These are phyloP conservation scores for Chlorella sp. DNA, from an alignment of 139 green algal species.

Conservation along the genomic window DNA sequence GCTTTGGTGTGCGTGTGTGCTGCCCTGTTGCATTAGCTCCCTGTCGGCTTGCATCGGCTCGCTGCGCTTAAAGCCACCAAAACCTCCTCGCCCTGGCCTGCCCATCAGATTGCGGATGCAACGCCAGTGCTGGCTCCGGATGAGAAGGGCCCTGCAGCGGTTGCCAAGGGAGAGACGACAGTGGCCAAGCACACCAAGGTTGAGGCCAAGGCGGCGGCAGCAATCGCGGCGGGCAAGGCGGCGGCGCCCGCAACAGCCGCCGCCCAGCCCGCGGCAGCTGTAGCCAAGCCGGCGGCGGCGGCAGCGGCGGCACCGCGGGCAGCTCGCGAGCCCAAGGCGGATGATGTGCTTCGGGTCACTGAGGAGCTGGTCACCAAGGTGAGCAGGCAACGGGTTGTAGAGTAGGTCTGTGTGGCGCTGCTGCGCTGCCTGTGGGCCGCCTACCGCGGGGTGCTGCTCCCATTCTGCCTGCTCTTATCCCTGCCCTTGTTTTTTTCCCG, in stretches of 20 bases:
- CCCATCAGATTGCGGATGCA: slow-evolving; percentile 46
- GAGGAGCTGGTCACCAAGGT: slow-evolving; percentile 26
- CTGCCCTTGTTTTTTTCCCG: no score
- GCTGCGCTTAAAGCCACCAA: no score
- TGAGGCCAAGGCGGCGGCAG: slow-evolving; percentile 15
- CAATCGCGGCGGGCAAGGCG: background rate
- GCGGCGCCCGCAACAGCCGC: background rate
- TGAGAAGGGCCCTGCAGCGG: slow-evolving; percentile 5
- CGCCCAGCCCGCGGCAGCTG: slow-evolving; percentile 21
- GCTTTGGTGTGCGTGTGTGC: no score
- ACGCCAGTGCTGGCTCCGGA: slow-evolving; percentile 2
- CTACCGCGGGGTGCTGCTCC: background rate
- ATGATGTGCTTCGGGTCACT: slow-evolving; percentile 23
- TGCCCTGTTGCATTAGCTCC: no score
- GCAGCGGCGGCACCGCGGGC: slow-evolving; percentile 4
- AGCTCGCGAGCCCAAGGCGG: background rate
- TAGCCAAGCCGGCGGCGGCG: background rate
- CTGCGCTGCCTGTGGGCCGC: no score
- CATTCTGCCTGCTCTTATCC: background rate
- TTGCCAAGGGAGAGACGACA: background rate
- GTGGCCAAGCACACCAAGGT: background rate
- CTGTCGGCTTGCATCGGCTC: no score
- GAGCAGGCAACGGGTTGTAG: background rate
- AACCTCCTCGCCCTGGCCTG: no score
- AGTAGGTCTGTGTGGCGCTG: no score